Evolutionary conservation across 768 basidiomycete genomes (phyloP).

Genomic region (Trametes meyenii): DNA sequence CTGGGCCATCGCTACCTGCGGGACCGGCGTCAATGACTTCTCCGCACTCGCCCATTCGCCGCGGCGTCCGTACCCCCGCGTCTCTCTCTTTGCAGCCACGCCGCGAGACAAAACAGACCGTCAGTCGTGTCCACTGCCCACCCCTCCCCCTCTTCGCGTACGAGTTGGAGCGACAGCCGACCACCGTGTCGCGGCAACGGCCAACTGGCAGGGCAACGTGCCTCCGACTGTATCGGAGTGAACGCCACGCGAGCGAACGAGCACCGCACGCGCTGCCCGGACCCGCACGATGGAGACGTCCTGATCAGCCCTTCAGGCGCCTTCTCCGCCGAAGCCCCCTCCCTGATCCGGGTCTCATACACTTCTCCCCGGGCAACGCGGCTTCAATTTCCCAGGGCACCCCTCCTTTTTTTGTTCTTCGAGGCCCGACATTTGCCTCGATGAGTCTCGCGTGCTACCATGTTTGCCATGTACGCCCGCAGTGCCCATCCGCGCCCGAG

Average conservation of each 20-base stretch:
- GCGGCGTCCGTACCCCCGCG: background rate
- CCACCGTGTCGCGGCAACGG: background rate
- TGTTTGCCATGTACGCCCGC: background rate
- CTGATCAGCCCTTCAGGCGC: conserved; percentile 3
- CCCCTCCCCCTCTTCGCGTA: background rate
- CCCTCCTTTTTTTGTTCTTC: background rate
- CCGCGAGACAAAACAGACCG: background rate
- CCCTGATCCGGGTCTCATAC: conserved; percentile 16
- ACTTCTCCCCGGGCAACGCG: conserved; percentile 22
- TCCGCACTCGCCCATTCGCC: conserved; percentile 1
- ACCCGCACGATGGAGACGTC: conserved; percentile 4
- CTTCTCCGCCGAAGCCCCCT: conserved; percentile 7
- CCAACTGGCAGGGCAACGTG: background rate
- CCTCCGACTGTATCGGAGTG: conserved; percentile 9
- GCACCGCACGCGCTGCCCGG: background rate
- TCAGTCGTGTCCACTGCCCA: background rate
- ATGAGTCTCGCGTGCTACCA: background rate
- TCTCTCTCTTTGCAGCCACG: background rate
- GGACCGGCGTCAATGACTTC: background rate
- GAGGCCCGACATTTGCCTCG: background rate
- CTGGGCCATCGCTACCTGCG: background rate
- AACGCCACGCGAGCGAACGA: background rate
- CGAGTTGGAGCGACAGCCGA: background rate
- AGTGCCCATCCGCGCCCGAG: background rate
- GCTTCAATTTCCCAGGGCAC: conserved; percentile 9